A percentile compares a stretch with the other conserved stretches of the same genome.
Evolutionary conservation across 2,329 filamentous ascomycete species (phyloP).

Genomic region (Sporothrix sp.): DNA sequence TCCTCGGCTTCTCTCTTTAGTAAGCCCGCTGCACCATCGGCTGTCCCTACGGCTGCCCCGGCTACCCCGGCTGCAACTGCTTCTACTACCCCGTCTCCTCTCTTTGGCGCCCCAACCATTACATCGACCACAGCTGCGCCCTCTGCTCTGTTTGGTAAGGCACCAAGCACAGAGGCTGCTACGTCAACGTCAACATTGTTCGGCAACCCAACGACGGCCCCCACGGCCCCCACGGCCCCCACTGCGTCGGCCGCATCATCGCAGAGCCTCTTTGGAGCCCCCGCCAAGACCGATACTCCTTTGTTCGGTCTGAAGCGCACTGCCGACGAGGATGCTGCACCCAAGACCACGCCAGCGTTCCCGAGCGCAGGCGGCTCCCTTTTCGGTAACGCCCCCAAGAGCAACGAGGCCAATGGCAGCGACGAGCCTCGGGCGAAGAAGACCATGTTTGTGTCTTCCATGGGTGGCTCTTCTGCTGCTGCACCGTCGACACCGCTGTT

Average conservation of each 20-base stretch:
- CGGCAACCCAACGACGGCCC: not conserved
- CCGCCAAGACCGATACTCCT: constrained; percentile 19
- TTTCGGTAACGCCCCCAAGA: constrained; percentile 15
- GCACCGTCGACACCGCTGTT: constrained; percentile 7
- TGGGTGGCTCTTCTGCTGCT: not conserved
- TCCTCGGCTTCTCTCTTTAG: constrained; percentile 14
- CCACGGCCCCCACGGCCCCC: not conserved
- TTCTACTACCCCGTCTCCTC: not conserved
- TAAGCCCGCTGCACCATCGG: not conserved
- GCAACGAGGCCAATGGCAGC: constrained; percentile 17
- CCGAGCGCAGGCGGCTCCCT: not conserved
- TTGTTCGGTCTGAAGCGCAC: constrained; percentile 5
- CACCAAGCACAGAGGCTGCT: not conserved
- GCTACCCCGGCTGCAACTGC: not conserved
- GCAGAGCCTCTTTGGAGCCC: constrained; percentile 31
- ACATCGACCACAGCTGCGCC: not conserved
- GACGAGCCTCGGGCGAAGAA: constrained; percentile 20
- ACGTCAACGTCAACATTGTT: constrained; percentile 1
- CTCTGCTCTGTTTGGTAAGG: constrained; percentile 1
- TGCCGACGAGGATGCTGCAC: constrained; percentile 5
- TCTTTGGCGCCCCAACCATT: not conserved
- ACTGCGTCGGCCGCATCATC: constrained; percentile 20
- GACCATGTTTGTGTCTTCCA: constrained; percentile 19
- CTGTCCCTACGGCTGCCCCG: not conserved
- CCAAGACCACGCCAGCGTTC: constrained; percentile 1